Evolutionary conservation across 2,329 filamentous ascomycete species (phyloP).

Genomic region (Colletotrichum tropicicola): DNA sequence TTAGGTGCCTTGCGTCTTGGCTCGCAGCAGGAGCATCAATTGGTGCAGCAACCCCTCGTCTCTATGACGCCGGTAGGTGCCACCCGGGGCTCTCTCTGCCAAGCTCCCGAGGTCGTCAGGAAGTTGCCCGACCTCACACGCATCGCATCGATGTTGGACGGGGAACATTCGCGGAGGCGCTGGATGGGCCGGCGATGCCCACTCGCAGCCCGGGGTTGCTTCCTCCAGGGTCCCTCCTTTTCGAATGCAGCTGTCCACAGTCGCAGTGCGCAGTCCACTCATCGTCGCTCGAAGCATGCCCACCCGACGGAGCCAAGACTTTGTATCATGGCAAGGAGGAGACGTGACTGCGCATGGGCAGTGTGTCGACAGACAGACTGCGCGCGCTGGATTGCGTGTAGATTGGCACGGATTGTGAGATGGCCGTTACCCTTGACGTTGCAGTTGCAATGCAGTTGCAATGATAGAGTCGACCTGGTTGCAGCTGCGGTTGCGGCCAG

Average conservation of each 20-base stretch:
- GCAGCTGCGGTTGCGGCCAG: too few species aligned
- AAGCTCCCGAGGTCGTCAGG: too few species aligned
- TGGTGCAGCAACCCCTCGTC: constrained; percentile 22
- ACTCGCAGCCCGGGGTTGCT: not conserved
- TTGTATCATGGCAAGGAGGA: too few species aligned
- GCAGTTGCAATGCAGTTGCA: not conserved
- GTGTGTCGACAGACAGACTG: too few species aligned
- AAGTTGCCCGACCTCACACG: too few species aligned
- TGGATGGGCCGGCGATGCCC: not conserved
- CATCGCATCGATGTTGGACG: too few species aligned
- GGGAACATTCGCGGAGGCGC: too few species aligned
- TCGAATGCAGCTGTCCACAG: not conserved
- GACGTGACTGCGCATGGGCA: too few species aligned
- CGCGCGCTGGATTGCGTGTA: not conserved
- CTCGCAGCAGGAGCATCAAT: constrained; percentile 18
- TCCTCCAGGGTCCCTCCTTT: constrained; percentile 23
- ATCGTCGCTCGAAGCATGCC: not conserved
- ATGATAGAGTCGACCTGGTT: too few species aligned
- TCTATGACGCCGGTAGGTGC: constrained; percentile 25
- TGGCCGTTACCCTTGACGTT: constrained; percentile 6
- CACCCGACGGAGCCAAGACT: too few species aligned
- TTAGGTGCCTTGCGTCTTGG: too few species aligned
- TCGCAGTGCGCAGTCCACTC: too few species aligned
- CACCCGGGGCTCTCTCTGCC: not conserved
- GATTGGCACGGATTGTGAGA: constrained; percentile 3